Evolutionary conservation across 495 filamentous ascomycete species (phyloP).

Genomic region (Aspergillus coremiiformis): DNA sequence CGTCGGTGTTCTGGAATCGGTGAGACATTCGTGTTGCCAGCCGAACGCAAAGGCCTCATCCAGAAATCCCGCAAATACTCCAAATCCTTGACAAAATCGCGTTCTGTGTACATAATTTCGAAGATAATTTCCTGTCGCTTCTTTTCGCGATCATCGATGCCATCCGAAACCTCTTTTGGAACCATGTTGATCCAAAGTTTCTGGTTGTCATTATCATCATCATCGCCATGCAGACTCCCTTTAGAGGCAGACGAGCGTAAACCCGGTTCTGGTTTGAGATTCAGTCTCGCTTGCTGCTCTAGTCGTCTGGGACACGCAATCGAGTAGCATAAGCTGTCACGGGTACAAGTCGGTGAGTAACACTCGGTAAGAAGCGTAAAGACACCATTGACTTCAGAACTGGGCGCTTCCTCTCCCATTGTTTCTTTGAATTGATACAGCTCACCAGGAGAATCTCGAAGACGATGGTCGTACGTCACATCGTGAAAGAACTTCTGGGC

Average conservation of each 20-base stretch:
- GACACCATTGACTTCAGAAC: slow-evolving; percentile 86
- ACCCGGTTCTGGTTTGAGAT: slow-evolving; percentile 83
- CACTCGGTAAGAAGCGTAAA: slow-evolving; percentile 96
- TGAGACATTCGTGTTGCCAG: slow-evolving; percentile 57
- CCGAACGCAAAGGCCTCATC: slow-evolving; percentile 81
- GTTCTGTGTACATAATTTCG: slow-evolving; percentile 97
- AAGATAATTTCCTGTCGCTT: slow-evolving; percentile 98
- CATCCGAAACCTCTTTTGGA: slow-evolving; percentile 86
- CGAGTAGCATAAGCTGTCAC: slow-evolving; percentile 92
- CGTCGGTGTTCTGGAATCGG: slow-evolving; percentile 83
- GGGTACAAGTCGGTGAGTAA: slow-evolving; percentile 95
- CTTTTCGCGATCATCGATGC: slow-evolving; percentile 82
- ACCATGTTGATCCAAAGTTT: slow-evolving; percentile 99
- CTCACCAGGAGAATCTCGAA: slow-evolving; percentile 83
- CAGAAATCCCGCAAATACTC: slow-evolving; percentile 98
- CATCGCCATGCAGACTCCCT: slow-evolving; percentile 72
- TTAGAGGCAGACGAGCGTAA: slow-evolving; percentile 75
- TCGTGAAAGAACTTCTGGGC: slow-evolving; percentile 99
- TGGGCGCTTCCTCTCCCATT: slow-evolving; percentile 72
- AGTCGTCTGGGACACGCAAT: slow-evolving; percentile 93
- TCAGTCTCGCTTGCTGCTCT: slow-evolving; percentile 89
- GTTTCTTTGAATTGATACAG: slow-evolving; percentile 97
- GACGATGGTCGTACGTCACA: slow-evolving; percentile 93
- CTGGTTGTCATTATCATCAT: slow-evolving; percentile 85
- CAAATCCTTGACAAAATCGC: slow-evolving; percentile 98